Conservation (phyloP, 345 rosid genomes). For the Eutrema yunnanense region DNA sequence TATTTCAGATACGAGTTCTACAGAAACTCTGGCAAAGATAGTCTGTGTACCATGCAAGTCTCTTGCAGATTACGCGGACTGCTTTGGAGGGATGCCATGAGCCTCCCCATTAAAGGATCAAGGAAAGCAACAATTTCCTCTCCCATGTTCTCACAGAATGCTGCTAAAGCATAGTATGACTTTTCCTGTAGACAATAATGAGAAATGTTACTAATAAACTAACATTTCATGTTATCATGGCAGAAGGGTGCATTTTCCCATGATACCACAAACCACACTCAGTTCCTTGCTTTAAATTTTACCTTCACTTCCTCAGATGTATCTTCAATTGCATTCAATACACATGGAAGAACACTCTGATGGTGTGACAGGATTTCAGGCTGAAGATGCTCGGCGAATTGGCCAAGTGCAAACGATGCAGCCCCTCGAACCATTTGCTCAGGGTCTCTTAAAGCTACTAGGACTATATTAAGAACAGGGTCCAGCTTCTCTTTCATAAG, state of each 20-base stretch:
- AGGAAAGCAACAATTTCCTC: slow-evolving; percentile 88
- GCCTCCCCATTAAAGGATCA: slow-evolving; percentile 88
- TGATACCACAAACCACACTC: not conserved
- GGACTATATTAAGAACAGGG: slow-evolving; percentile 72
- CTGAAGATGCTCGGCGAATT: slow-evolving; percentile 96
- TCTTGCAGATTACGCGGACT: slow-evolving; percentile 94
- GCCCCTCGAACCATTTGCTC: slow-evolving; percentile 99
- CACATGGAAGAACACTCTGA: slow-evolving; percentile 85
- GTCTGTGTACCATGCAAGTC: slow-evolving; percentile 82
- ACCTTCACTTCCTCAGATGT: slow-evolving; percentile 97
- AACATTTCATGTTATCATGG: not conserved
- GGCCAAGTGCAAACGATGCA: slow-evolving; percentile 97
- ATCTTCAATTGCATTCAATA: slow-evolving; percentile 90
- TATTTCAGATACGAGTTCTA: not conserved
- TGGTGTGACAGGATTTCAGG: slow-evolving; percentile 86
- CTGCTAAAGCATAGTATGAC: slow-evolving; percentile 97
- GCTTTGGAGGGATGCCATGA: slow-evolving; percentile 71
- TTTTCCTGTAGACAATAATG: slow-evolving; percentile 56
- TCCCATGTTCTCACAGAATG: slow-evolving; percentile 99
- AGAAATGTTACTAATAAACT: not conserved
- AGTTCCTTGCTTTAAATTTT: slow-evolving; percentile 6
- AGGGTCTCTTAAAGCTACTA: slow-evolving; percentile 81
- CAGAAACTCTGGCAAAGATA: not conserved
- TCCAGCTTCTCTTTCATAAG: slow-evolving; percentile 83
- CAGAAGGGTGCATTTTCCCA: not conserved